A percentile compares a stretch with the other conserved stretches of the same genome.
Evolutionary conservation across 345 rosid genomes (phyloP).

Genomic region (Stellera chamaejasme): DNA sequence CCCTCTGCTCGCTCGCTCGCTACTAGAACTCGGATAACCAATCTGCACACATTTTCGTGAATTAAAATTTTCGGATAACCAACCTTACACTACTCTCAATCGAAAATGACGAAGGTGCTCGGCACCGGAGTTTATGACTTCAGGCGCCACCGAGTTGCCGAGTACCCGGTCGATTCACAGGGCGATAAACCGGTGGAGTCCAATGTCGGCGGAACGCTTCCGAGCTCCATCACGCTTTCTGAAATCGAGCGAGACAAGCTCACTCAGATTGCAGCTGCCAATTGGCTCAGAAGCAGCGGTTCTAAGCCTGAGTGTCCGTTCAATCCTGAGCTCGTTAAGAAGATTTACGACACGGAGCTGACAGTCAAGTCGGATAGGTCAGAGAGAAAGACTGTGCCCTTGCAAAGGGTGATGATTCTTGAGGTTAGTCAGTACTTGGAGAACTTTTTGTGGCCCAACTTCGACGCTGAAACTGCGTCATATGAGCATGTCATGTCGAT

Average conservation of each 20-base stretch:
- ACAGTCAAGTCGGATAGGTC: conserved; percentile 52
- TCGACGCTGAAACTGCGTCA: conserved; percentile 61
- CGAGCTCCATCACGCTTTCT: conserved; percentile 73
- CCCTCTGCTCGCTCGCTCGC: too few relatives aligned
- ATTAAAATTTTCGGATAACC: too few relatives aligned
- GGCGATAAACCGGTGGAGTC: conserved; percentile 51
- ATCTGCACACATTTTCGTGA: too few relatives aligned
- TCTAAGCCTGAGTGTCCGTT: conserved; percentile 39
- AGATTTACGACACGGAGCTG: conserved; percentile 76
- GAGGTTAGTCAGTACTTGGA: conserved; percentile 97
- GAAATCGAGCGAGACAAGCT: conserved; percentile 90
- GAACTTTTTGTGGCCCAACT: conserved; percentile 94
- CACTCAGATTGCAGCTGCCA: conserved; percentile 71
- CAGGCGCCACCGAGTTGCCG: conserved; percentile 98
- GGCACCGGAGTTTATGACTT: conserved; percentile 96
- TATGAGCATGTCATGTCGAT: conserved; percentile 97
- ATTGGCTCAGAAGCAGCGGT: conserved; percentile 55
- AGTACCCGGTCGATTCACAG: conserved; percentile 70
- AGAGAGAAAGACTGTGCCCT: conserved; percentile 76
- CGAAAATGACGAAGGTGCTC: conserved; percentile 67
- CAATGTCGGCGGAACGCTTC: conserved; percentile 50
- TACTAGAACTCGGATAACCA: too few relatives aligned
- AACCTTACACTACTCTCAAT: conserved; percentile 8
- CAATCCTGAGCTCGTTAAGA: conserved; percentile 65
- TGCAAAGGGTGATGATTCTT: conserved; percentile 91